phyloP scores from a whole-genome alignment of 768 basidiomycete species.

The Saitozyma podzolica region DNA sequence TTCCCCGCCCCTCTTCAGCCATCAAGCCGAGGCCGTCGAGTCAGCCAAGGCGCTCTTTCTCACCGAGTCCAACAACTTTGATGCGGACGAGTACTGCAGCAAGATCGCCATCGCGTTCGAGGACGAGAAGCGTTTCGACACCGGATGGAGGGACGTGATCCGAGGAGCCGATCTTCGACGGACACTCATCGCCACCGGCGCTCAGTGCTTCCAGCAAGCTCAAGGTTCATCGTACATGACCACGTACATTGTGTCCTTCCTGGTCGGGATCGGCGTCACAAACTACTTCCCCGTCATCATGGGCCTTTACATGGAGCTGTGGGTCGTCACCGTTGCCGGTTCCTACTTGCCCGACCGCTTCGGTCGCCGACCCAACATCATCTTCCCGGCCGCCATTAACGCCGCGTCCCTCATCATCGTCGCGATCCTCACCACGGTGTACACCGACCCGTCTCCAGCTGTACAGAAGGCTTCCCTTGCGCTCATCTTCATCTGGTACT shows the following conservation, averaged over 20 bases:
- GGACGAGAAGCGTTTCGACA: slow-evolving; percentile 15
- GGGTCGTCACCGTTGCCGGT: slow-evolving; percentile 6
- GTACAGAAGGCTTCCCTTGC: slow-evolving; percentile 13
- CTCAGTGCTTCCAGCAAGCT: slow-evolving; percentile 29
- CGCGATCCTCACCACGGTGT: slow-evolving; percentile 25
- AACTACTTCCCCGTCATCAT: slow-evolving; percentile 30
- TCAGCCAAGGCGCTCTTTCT: slow-evolving; percentile 17
- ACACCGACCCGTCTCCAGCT: slow-evolving; percentile 4
- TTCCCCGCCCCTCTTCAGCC: not conserved
- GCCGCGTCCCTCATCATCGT: slow-evolving; percentile 22
- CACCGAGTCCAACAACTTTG: slow-evolving; percentile 15
- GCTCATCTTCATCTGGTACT: slow-evolving; percentile 28
- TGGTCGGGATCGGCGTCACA: slow-evolving; percentile 16
- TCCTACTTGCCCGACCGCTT: slow-evolving; percentile 9
- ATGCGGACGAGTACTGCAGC: slow-evolving; percentile 22
- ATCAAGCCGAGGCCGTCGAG: slow-evolving; percentile 17
- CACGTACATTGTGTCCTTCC: slow-evolving; percentile 21
- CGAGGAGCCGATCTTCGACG: slow-evolving; percentile 19
- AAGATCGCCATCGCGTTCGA: slow-evolving; percentile 32
- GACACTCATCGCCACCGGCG: slow-evolving; percentile 23
- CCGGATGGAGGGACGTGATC: slow-evolving; percentile 15
- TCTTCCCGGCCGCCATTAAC: slow-evolving; percentile 22
- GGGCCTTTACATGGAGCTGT: slow-evolving; percentile 19
- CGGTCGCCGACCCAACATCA: slow-evolving; percentile 14
- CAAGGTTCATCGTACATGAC: slow-evolving; percentile 26